Conservation (phyloP, 208 protist species). For the Entamoeba invadens region DNA sequence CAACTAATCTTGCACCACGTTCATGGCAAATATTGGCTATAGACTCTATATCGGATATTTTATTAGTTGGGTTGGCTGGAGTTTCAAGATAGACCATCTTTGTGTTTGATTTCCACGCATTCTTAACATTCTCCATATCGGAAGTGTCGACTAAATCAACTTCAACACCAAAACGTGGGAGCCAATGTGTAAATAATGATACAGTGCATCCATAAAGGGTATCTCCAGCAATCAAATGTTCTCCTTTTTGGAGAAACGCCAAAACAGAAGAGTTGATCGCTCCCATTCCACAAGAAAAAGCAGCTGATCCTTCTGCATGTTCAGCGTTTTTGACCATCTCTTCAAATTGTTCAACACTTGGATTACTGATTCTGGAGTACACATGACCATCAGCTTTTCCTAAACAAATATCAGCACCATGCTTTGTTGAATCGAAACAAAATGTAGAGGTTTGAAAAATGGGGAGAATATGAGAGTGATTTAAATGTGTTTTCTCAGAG, state of each 20-base stretch:
- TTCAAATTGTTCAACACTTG: conserved; percentile 20
- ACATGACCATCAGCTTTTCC: conserved; percentile 16
- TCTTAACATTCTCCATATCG: background rate
- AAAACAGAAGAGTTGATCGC: background rate
- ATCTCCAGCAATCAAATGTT: conserved; percentile 6
- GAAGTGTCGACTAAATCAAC: background rate
- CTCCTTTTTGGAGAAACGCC: background rate
- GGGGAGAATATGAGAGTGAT: conserved; percentile 1
- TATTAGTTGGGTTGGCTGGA: conserved; percentile 17
- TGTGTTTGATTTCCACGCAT: conserved; percentile 1
- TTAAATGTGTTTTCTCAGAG: background rate
- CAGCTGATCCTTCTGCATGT: background rate
- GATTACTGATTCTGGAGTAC: conserved; percentile 21
- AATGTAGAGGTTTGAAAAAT: conserved; percentile 22
- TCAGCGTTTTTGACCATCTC: background rate
- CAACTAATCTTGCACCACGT: conserved; percentile 56
- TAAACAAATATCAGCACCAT: background rate
- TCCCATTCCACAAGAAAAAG: conserved; percentile 19
- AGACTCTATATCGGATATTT: conserved; percentile 13
- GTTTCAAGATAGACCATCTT: conserved; percentile 23
- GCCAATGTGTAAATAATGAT: background rate
- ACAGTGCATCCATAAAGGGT: conserved; percentile 18
- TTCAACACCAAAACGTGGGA: background rate
- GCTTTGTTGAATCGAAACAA: conserved; percentile 5
- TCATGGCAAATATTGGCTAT: conserved; percentile 42